Evolutionary conservation across 2,329 filamentous ascomycete species (phyloP).

Genomic region (Trichoderma sp.): DNA sequence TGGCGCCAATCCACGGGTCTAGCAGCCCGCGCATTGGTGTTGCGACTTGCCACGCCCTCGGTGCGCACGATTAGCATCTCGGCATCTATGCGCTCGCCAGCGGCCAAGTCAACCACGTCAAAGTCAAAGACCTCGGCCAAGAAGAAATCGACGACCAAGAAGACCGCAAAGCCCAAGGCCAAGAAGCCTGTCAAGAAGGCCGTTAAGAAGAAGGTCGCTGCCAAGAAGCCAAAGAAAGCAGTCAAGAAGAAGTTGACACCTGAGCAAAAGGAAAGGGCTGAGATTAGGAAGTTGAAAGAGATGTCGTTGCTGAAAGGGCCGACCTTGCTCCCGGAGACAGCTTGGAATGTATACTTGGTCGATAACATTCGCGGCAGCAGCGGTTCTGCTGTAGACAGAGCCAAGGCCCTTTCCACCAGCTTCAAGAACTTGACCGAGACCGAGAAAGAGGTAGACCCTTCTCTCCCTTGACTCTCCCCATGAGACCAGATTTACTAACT

Average conservation of each 20-base stretch:
- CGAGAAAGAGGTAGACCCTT: slow-evolving; percentile 43
- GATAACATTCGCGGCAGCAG: slow-evolving; percentile 29
- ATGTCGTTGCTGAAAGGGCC: slow-evolving; percentile 42
- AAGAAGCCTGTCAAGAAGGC: slow-evolving; percentile 26
- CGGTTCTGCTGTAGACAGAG: slow-evolving; percentile 22
- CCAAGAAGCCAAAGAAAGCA: slow-evolving; percentile 30
- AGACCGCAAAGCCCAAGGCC: slow-evolving; percentile 24
- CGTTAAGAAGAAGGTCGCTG: slow-evolving; percentile 25
- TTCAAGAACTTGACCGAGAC: slow-evolving; percentile 41
- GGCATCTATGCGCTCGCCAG: slow-evolving; percentile 28
- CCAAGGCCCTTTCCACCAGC: slow-evolving; percentile 29
- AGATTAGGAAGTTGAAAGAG: slow-evolving; percentile 39
- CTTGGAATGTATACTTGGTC: slow-evolving; percentile 40
- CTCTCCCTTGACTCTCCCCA: neutral
- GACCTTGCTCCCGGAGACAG: slow-evolving; percentile 28
- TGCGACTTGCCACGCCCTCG: slow-evolving; percentile 22
- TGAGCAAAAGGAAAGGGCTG: slow-evolving; percentile 38
- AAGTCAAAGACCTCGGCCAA: slow-evolving; percentile 23
- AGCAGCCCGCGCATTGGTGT: slow-evolving; percentile 22
- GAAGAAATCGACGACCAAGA: slow-evolving; percentile 25
- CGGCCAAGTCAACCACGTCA: slow-evolving; percentile 26
- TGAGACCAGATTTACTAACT: neutral
- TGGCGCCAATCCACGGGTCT: slow-evolving; percentile 25
- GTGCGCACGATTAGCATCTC: slow-evolving; percentile 35
- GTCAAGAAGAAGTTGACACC: slow-evolving; percentile 37